These are phyloP conservation scores for Rutstroemia sp. DNA, from an alignment of 2,329 filamentous ascomycete species.

Conservation along the genomic window DNA sequence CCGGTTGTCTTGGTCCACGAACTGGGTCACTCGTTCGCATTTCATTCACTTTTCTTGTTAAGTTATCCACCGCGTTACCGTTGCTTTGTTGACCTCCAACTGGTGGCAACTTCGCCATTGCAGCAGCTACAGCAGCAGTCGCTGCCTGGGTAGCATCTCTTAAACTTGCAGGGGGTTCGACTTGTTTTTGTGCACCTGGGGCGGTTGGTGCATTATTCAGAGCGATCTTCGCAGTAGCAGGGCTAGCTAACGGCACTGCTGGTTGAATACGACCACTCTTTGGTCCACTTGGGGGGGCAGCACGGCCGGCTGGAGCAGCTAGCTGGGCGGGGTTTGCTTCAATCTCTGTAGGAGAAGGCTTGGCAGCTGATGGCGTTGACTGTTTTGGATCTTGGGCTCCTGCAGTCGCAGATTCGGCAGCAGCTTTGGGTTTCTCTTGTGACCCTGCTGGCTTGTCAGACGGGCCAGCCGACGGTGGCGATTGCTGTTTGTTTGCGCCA, in stretches of 20 bases:
- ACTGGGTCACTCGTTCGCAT: slow-evolving; percentile 60
- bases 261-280: slow-evolving; percentile 50
- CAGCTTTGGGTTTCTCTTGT: slow-evolving; percentile 46
- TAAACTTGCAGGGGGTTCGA: slow-evolving; percentile 36
- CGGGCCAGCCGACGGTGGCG: slow-evolving; percentile 36
- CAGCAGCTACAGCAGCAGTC: slow-evolving; percentile 69
- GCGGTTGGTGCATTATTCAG: slow-evolving; percentile 31
- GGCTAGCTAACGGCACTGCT: slow-evolving; percentile 52
- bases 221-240: slow-evolving; percentile 30
- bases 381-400: slow-evolving; percentile 33
- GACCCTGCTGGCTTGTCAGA: slow-evolving; percentile 33
- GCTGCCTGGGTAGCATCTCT: slow-evolving; percentile 67
- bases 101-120: slow-evolving; percentile 62
- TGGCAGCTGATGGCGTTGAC: slow-evolving; percentile 55
- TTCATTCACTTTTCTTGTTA: slow-evolving; percentile 68
- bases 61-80: slow-evolving; percentile 53
- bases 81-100: slow-evolving; percentile 24
- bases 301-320: slow-evolving; percentile 8
- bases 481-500: slow-evolving; percentile 40
- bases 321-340: slow-evolving; percentile 34
- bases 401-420: slow-evolving; percentile 35
- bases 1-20: slow-evolving; percentile 40
- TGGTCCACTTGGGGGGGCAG: slow-evolving; percentile 33
- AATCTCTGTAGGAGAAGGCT: slow-evolving; percentile 50
- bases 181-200: slow-evolving; percentile 5